A percentile compares a stretch with the other conserved stretches of the same genome.
These are phyloP conservation scores for Podaxis mareebaensis DNA, from an alignment of 768 basidiomycete species.

Conservation along the genomic window DNA sequence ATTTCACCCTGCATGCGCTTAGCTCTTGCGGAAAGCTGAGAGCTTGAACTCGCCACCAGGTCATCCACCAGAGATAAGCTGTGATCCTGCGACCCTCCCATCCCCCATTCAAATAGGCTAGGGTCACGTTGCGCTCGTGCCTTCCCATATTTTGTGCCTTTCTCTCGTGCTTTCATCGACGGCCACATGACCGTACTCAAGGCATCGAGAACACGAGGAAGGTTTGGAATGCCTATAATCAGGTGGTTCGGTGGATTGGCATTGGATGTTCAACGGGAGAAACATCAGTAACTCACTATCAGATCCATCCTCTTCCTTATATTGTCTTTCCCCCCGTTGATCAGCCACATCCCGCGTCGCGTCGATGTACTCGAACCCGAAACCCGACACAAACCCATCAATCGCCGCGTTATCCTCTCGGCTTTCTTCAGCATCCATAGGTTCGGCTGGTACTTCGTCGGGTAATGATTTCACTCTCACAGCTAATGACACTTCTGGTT, in stretches of 20 bases:
- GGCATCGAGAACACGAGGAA: slow-evolving; percentile 75
- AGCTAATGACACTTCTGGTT: slow-evolving; percentile 74
- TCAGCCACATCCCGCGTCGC: slow-evolving; percentile 32
- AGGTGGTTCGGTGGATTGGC: slow-evolving; percentile 1
- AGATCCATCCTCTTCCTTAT: slow-evolving; percentile 23
- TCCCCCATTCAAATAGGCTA: slow-evolving; percentile 43
- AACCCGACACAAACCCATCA: slow-evolving; percentile 65
- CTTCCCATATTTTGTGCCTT: slow-evolving; percentile 20
- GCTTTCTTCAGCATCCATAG: slow-evolving; percentile 26
- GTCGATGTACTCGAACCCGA: slow-evolving; percentile 81
- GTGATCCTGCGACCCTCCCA: slow-evolving; percentile 27
- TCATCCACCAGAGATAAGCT: slow-evolving; percentile 9
- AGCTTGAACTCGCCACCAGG: slow-evolving; percentile 16
- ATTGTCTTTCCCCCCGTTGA: slow-evolving; percentile 2
- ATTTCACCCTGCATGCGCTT: slow-evolving; percentile 50
- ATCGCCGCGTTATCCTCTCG: slow-evolving; percentile 51
- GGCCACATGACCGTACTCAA: slow-evolving; percentile 91
- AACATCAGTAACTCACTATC: slow-evolving; percentile 21
- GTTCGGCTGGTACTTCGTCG: slow-evolving; percentile 15
- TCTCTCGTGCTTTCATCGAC: slow-evolving; percentile 54
- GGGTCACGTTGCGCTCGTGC: slow-evolving; percentile 28
- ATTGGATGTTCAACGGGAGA: neutral
- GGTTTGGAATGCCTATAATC: slow-evolving; percentile 44
- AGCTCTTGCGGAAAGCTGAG: slow-evolving; percentile 25
- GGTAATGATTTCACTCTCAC: slow-evolving; percentile 42